phyloP scores from a whole-genome alignment of 768 basidiomycete genomes.

The Rickenella mellea region DNA sequence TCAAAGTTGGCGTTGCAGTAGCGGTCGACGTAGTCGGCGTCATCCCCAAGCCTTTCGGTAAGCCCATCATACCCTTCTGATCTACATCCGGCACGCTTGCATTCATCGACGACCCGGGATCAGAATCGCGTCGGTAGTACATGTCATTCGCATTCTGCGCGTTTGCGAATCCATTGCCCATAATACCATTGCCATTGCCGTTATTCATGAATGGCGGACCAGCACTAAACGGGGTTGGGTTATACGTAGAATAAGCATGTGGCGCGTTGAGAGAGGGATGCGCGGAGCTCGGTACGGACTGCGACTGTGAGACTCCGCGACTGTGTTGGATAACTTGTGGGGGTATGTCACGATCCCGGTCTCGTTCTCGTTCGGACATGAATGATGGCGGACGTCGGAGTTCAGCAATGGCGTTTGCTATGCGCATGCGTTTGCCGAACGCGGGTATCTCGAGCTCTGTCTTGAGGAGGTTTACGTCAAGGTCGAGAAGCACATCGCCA shows the following conservation, averaged over 20 bases:
- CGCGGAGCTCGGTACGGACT: constrained; percentile 24
- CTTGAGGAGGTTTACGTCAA: constrained; percentile 87
- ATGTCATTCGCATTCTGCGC: too few species aligned
- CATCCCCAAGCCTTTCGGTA: too few species aligned
- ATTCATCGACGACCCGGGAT: neutral
- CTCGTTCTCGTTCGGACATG: constrained; percentile 28
- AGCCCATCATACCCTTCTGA: too few species aligned
- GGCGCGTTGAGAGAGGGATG: constrained; percentile 34
- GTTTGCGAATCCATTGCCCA: too few species aligned
- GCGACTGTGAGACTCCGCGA: constrained; percentile 22
- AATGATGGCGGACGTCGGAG: constrained; percentile 67
- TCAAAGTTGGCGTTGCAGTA: constrained; percentile 4
- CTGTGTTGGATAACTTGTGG: constrained; percentile 23
- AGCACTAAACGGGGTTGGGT: neutral
- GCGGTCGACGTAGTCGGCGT: constrained; percentile 8
- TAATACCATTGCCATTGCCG: too few species aligned
- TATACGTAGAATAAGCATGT: constrained; percentile 13
- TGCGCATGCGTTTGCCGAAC: constrained; percentile 90
- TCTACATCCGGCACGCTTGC: neutral
- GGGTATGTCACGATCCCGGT: constrained; percentile 18
- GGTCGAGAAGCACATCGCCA: constrained; percentile 91
- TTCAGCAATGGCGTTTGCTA: constrained; percentile 87
- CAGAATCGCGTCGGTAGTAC: neutral
- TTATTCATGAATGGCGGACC: too few species aligned
- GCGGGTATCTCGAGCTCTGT: constrained; percentile 86